phyloP scores from a whole-genome alignment of 306 rosid species.

The Fragaria ananassa region DNA sequence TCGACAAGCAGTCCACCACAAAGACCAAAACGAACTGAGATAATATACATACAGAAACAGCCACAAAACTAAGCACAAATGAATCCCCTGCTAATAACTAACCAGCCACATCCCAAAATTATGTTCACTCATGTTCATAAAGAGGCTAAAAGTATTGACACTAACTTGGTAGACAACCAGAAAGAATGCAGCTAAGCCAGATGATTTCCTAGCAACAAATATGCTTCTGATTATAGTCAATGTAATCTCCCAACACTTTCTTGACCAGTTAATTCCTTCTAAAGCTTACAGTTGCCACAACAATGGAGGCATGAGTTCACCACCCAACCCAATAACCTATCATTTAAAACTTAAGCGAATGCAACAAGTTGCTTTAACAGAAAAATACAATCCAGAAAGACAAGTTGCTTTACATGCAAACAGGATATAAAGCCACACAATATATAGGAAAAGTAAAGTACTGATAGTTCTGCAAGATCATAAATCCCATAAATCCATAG shows the following conservation, averaged over 20 bases:
- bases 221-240: too few relatives aligned
- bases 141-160: too few relatives aligned
- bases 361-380: neutral
- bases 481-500: neutral
- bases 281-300: neutral
- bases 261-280: neutral
- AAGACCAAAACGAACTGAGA: neutral
- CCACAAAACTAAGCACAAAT: too few relatives aligned
- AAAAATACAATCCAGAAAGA: neutral
- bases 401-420: neutral
- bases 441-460: neutral
- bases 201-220: too few relatives aligned
- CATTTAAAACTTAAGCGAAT: neutral
- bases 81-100: too few relatives aligned
- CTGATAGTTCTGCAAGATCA: neutral
- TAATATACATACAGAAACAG: neutral
- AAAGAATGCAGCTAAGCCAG: too few relatives aligned
- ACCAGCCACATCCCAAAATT: too few relatives aligned
- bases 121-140: too few relatives aligned
- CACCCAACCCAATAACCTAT: neutral
- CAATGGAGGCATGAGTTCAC: neutral
- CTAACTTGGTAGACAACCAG: too few relatives aligned
- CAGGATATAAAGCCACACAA: neutral
- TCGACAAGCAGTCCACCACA: constrained; percentile 2
- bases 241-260: too few relatives aligned